phyloP scores from a whole-genome alignment of 331 rosid species.

The Pyrus hybrid region DNA sequence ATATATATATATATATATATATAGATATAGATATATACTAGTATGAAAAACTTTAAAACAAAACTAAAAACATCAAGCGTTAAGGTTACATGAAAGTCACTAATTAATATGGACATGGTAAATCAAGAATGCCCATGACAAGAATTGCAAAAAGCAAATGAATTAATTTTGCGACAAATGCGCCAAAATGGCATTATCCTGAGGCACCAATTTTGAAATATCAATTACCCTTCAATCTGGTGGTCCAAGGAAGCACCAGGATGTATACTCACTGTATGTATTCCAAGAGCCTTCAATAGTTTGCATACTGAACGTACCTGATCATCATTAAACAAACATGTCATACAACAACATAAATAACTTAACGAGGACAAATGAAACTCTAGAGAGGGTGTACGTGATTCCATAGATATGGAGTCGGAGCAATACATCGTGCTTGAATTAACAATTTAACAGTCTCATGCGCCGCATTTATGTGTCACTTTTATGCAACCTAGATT shows the following conservation, averaged over 20 bases:
- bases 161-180: background rate
- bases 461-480: background rate
- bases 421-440: background rate
- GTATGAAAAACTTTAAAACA: background rate
- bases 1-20: no score
- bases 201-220: background rate
- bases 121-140: background rate
- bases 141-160: background rate
- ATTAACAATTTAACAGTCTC: background rate
- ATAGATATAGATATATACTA: background rate
- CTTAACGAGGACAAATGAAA: background rate
- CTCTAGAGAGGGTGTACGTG: background rate
- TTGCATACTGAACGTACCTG: constrained; percentile 81
- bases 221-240: constrained; percentile 85
- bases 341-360: constrained; percentile 2
- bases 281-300: constrained; percentile 78
- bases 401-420: background rate
- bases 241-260: constrained; percentile 77
- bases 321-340: constrained; percentile 3
- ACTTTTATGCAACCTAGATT: background rate
- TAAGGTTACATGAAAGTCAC: background rate
- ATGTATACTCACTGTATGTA: constrained; percentile 92
- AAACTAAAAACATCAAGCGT: background rate
- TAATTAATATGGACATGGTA: background rate
- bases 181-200: background rate